These are phyloP conservation scores for Sclerotinia subarctica DNA, from an alignment of 2,329 filamentous ascomycete genomes.

Conservation along the genomic window DNA sequence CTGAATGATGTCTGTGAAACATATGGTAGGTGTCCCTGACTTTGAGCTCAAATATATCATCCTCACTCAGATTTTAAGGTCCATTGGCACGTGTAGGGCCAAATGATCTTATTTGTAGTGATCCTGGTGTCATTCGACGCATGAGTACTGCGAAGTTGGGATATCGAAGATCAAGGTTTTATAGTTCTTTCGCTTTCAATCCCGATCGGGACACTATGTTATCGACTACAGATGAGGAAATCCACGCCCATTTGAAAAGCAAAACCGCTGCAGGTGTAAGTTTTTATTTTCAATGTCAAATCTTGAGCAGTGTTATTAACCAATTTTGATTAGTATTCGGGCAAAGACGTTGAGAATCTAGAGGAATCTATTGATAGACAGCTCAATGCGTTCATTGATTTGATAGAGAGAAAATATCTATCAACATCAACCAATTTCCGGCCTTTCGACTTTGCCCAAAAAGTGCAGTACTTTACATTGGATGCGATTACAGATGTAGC, in stretches of 20 bases:
- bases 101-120: slow-evolving; percentile 26
- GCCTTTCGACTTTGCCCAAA: slow-evolving; percentile 49
- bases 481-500: slow-evolving; percentile 55
- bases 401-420: slow-evolving; percentile 35
- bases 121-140: slow-evolving; percentile 27
- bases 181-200: slow-evolving; percentile 50
- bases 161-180: slow-evolving; percentile 30
- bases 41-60: not conserved
- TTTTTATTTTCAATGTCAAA: not conserved
- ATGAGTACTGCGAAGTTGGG: slow-evolving; percentile 29
- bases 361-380: slow-evolving; percentile 49
- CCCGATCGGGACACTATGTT: slow-evolving; percentile 54
- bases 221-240: slow-evolving; percentile 46
- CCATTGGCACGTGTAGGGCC: slow-evolving; percentile 29
- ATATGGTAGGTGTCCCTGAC: not conserved
- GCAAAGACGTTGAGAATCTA: slow-evolving; percentile 49
- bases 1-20: slow-evolving; percentile 3
- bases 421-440: slow-evolving; percentile 40
- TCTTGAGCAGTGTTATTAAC: not conserved
- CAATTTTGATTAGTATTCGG: slow-evolving; percentile 44
- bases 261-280: slow-evolving; percentile 51
- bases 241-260: slow-evolving; percentile 40
- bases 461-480: slow-evolving; percentile 53
- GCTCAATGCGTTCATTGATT: slow-evolving; percentile 20
- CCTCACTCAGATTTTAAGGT: slow-evolving; percentile 3